Base-by-base conservation (phyloP, 495 filamentous ascomycete genomes). In the Penicillium antarcticum region DNA sequence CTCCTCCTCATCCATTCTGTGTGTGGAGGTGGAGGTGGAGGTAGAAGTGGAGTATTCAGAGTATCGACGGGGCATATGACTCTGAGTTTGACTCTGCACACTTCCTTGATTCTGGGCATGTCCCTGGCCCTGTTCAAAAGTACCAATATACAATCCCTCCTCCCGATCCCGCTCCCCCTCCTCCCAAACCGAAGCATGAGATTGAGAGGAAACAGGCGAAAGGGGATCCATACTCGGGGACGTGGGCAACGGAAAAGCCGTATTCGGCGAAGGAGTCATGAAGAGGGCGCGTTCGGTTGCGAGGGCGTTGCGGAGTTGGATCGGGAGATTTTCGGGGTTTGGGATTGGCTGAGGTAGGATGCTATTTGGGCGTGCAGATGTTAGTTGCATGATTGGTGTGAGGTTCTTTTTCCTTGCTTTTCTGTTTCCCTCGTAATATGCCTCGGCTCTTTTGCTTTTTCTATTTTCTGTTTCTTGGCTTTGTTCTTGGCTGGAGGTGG, bases 261-360 rank as follows among this genome's bases (percentile, higher is more conserved):
- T 5, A 8, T 55, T 46, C 1, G 39, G 32, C 5, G 55, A 17
- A 10, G 61, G 63, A 19, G 53, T 57, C 67, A 72, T 71, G 49
- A 68, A 73, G 11, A 73, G 60, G 8, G 70, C 70, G 24, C 70
- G 53, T 52, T 73, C 62, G 17, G 64, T 66, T 18, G 68, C 66
- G 3, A 66, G 41, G 9, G 63, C 57, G 24, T 40, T 52, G 40
- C 10, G 55, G 45, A 50, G 47, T 33, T 52, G 53, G 19, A 55
- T 48, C 40, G 52, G 54, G 18, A 33, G 21, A 11, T 38, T 45
- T 26, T 48, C 34, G 40, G 17, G 7, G 21, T 2, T 50, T 13
- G 12, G 19, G 41, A 31, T 51, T 19, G 42, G 18, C n/a, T 13
- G 32, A n/a, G n/a, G n/a, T n/a, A n/a, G n/a, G 13, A 44, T 37